phyloP scores from a whole-genome alignment of 1,284 basidiomycete species.

The Trametes polyzona region DNA sequence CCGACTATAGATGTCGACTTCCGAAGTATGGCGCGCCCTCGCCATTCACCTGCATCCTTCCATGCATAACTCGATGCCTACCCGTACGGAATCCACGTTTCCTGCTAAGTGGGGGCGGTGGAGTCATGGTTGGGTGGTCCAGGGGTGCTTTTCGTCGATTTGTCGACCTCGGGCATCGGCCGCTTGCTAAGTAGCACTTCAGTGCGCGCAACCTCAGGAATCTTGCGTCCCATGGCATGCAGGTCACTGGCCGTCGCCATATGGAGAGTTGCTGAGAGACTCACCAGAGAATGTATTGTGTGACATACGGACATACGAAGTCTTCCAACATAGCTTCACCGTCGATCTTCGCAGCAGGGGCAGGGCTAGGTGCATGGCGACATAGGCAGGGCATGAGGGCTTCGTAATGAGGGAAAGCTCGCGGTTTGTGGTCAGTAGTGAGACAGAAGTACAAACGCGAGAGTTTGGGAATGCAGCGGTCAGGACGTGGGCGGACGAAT shows the following conservation, averaged over 20 bases:
- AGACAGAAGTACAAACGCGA: no score
- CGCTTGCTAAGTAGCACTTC: constrained; percentile 53
- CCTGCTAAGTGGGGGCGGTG: constrained; percentile 36
- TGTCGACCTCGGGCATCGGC: constrained; percentile 52
- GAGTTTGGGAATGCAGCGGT: no score
- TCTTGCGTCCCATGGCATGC: constrained; percentile 54
- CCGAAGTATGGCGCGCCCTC: constrained; percentile 58
- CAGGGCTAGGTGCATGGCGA: constrained; percentile 33
- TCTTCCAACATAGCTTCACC: constrained; percentile 62
- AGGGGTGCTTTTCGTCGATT: constrained; percentile 49
- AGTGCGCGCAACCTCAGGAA: constrained; percentile 55
- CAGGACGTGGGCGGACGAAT: no score
- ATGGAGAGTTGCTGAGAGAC: constrained; percentile 42
- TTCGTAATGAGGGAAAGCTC: no score
- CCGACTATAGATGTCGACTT: constrained; percentile 43
- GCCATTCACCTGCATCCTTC: constrained; percentile 56
- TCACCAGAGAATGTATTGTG: constrained; percentile 53
- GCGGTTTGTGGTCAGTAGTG: no score
- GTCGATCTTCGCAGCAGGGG: constrained; percentile 46
- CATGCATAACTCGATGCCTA: constrained; percentile 61
- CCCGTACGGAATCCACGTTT: constrained; percentile 40
- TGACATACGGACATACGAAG: constrained; percentile 71
- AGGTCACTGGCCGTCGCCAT: constrained; percentile 63
- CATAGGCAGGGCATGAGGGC: no score
- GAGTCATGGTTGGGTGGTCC: constrained; percentile 15